phyloP scores from a whole-genome alignment of 495 filamentous ascomycete species.

The Neurospora tetraspora region DNA sequence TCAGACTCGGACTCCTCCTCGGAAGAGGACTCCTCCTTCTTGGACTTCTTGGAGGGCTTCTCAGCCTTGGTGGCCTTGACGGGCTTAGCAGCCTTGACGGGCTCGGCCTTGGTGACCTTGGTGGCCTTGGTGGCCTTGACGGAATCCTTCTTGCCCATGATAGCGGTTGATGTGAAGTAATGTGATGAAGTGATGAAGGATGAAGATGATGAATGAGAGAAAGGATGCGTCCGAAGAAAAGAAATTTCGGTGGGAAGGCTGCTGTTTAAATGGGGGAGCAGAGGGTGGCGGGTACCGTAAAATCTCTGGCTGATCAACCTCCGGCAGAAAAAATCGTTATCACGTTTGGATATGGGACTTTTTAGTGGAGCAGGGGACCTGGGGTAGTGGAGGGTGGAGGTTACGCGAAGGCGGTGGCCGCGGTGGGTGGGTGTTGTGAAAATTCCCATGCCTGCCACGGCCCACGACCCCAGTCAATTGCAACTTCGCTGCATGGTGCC shows the following conservation, averaged over 20 bases:
- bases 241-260: constrained; percentile 7
- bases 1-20: constrained; percentile 4
- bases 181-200: constrained; percentile 11
- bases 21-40: constrained; percentile 12
- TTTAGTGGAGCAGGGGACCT: constrained; percentile 5
- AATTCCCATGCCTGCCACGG: background rate
- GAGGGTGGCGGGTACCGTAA: constrained; percentile 9
- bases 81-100: constrained; percentile 25
- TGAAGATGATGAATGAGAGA: constrained; percentile 5
- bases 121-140: constrained; percentile 37
- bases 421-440: background rate
- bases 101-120: constrained; percentile 25
- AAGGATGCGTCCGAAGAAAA: constrained; percentile 3
- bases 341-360: constrained; percentile 5
- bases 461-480: background rate
- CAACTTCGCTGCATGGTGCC: background rate
- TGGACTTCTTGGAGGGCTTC: constrained; percentile 12
- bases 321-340: constrained; percentile 9
- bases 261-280: constrained; percentile 18
- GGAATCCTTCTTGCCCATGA: constrained; percentile 51
- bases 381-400: background rate
- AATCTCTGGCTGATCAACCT: background rate
- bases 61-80: constrained; percentile 35
- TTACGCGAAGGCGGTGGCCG: background rate
- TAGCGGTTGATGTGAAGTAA: constrained; percentile 11